phyloP scores from a whole-genome alignment of 2,329 filamentous ascomycete species.

The Aspergillus sergii region DNA sequence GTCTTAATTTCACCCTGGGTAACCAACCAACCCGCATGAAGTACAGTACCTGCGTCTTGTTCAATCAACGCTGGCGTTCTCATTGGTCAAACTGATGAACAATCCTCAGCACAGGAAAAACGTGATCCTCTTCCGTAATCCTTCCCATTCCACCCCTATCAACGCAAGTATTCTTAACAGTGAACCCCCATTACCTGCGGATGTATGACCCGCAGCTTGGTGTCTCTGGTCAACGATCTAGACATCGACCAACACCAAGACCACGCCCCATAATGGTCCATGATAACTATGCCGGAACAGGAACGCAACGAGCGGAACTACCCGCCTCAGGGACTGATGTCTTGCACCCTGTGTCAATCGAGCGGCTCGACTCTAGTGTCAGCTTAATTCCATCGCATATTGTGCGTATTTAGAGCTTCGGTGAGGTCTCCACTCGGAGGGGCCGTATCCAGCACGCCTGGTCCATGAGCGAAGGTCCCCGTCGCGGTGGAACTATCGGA shows the following conservation, averaged over 20 bases:
- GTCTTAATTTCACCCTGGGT: not conserved
- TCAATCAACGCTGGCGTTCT: not conserved
- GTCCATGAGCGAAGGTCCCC: not conserved
- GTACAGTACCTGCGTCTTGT: not conserved
- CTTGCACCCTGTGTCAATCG: not conserved
- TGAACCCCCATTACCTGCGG: not conserved
- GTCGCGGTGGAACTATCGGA: not conserved
- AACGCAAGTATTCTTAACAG: not conserved
- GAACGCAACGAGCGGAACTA: not conserved
- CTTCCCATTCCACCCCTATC: not conserved
- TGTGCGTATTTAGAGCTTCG: not conserved
- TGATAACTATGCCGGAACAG: not conserved
- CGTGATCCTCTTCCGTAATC: not conserved
- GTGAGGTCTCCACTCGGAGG: not conserved
- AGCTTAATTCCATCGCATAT: not conserved
- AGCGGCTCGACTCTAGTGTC: not conserved
- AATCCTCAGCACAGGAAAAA: not conserved
- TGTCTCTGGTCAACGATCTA: not conserved
- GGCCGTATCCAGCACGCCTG: not conserved
- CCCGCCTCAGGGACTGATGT: not conserved
- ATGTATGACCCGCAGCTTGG: not conserved
- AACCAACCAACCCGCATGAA: not conserved
- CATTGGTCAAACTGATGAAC: not conserved
- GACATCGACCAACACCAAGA: not conserved
- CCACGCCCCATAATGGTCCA: not conserved